These are phyloP conservation scores for Thielaviopsis populi DNA, from an alignment of 2,329 filamentous ascomycete species.

Conservation along the genomic window DNA sequence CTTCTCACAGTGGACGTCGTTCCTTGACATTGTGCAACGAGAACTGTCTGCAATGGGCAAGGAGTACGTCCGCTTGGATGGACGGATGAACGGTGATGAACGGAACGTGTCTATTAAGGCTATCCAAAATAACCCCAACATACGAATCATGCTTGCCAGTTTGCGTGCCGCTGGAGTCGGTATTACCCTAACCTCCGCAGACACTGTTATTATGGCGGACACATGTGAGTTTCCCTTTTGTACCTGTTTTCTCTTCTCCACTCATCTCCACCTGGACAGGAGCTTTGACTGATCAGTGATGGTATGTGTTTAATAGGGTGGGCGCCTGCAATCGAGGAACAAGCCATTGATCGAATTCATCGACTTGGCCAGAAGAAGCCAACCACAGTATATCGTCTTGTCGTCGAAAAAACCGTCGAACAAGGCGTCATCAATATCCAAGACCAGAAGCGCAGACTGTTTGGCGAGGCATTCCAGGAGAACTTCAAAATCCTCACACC, in stretches of 20 bases:
- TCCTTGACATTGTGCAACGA: conserved; percentile 55
- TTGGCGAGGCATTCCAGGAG: conserved; percentile 66
- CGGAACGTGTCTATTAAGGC: conserved; percentile 58
- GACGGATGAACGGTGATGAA: conserved; percentile 53
- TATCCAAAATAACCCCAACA: conserved; percentile 51
- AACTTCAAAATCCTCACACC: conserved; percentile 29
- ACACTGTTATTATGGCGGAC: conserved; percentile 71
- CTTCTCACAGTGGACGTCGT: conserved; percentile 66
- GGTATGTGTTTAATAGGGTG: conserved; percentile 40
- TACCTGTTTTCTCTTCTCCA: not conserved
- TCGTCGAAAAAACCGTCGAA: conserved; percentile 70
- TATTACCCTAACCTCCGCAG: conserved; percentile 70
- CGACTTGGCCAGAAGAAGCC: conserved; percentile 66
- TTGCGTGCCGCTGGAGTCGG: conserved; percentile 73
- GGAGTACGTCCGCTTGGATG: conserved; percentile 60
- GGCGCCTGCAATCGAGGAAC: conserved; percentile 84
- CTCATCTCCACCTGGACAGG: too few relatives aligned
- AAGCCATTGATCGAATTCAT: conserved; percentile 79
- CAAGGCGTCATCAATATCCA: conserved; percentile 69
- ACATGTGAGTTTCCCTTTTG: conserved; percentile 37
- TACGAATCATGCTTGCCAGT: conserved; percentile 66
- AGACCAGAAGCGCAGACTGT: conserved; percentile 60
- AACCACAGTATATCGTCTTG: conserved; percentile 64
- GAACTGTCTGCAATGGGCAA: conserved; percentile 47
- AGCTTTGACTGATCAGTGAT: not conserved